A percentile compares a stretch with the other conserved stretches of the same genome.
Evolutionary conservation across 202 grass and related monocot species (phyloP).

Genomic region (Saccharum hybrid): DNA sequence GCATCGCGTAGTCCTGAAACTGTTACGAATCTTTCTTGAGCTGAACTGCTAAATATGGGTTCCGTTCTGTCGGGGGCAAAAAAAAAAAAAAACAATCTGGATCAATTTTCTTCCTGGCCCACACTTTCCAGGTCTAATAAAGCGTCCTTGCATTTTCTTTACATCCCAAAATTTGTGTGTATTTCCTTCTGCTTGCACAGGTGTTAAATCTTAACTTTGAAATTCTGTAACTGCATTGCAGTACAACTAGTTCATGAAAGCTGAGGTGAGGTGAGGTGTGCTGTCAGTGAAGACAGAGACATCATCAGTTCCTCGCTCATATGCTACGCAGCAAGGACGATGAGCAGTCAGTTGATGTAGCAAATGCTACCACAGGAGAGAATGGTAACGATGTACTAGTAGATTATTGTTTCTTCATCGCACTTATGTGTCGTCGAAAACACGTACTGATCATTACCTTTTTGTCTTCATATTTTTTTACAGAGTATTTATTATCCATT

Average conservation of each 20-base stretch:
- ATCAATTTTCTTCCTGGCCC: too few species aligned
- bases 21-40: too few species aligned
- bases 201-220: background rate
- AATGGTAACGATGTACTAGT: slow-evolving; percentile 55
- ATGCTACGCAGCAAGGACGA: background rate
- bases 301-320: slow-evolving; percentile 32
- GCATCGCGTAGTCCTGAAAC: too few species aligned
- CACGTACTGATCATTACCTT: slow-evolving; percentile 3
- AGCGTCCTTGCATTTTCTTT: too few species aligned
- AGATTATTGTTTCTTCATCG: slow-evolving; percentile 14
- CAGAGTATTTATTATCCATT: slow-evolving; percentile 56
- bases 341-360: slow-evolving; percentile 19
- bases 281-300: slow-evolving; percentile 45
- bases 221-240: slow-evolving; percentile 26
- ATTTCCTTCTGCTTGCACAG: too few species aligned
- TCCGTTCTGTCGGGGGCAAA: too few species aligned
- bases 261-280: background rate
- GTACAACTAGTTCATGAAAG: background rate
- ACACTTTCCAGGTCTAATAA: too few species aligned
- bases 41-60: too few species aligned
- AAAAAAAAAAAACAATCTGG: too few species aligned
- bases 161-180: too few species aligned
- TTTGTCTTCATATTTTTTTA: slow-evolving; percentile 16
- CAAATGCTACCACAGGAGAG: slow-evolving; percentile 23
- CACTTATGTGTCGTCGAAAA: background rate